Conservation (phyloP, 2,329 filamentous ascomycete species). For the Colletotrichum sp. region DNA sequence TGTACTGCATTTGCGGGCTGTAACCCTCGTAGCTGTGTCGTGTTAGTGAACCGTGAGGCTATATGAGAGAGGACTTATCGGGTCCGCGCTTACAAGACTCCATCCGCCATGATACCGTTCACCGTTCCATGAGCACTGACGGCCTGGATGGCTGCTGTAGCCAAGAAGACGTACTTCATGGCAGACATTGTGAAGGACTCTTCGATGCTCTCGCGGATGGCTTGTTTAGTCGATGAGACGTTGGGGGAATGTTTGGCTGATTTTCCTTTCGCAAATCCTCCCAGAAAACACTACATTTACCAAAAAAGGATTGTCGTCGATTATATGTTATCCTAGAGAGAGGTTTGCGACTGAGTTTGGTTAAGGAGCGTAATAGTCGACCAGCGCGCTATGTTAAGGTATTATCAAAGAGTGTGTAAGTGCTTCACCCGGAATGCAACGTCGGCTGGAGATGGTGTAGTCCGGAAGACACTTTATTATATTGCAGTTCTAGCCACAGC, state of each 20-base stretch:
- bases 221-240: neutral
- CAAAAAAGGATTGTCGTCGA: neutral
- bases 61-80: neutral
- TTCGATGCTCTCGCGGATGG: neutral
- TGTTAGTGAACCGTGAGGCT: neutral
- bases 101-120: slow-evolving; percentile 12
- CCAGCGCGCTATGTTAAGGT: neutral
- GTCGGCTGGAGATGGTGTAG: neutral
- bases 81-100: slow-evolving; percentile 7
- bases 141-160: neutral
- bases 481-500: neutral
- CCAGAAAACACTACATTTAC: neutral
- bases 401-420: neutral
- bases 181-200: neutral
- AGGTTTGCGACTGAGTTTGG: neutral
- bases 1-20: slow-evolving; percentile 20
- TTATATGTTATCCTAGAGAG: neutral
- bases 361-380: slow-evolving; percentile 6
- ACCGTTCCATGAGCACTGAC: slow-evolving; percentile 12
- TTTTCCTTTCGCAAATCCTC: neutral
- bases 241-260: neutral
- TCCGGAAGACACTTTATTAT: neutral
- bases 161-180: slow-evolving; percentile 5
- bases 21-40: slow-evolving; percentile 15
- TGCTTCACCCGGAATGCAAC: neutral